Base-by-base conservation (phyloP, 2,329 filamentous ascomycete species). In the Ophiostoma ulmi region DNA sequence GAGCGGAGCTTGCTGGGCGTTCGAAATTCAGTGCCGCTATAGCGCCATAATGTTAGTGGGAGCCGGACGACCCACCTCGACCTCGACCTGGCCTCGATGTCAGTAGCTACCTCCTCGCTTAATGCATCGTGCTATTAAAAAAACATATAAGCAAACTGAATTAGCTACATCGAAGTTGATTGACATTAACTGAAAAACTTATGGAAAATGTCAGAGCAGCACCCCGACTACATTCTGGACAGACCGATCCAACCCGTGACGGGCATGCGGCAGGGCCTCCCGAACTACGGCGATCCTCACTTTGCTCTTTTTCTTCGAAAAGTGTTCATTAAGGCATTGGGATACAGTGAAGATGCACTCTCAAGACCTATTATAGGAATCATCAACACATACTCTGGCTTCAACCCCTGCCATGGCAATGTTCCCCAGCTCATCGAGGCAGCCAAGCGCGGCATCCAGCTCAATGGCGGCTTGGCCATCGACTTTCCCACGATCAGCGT, bases 391-490 rank as follows among this genome's bases (percentile, higher is more conserved):
- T 88, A 86, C 75, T 92, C 89, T 0, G 84, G 85, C 72, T 90
- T 92, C 81, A 93, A 92, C 76, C 89, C 90, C 0, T 92, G 90
- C 76, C 90, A 92, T 75, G 89, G 87, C 72, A 91, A 91, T 75
- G 83, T 89, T 1, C 89, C 89, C 0, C 89, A 91, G 77, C 85
- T 92, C 52, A 84, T 92, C 69, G 90, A 92, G 64, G 89, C 90
- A 2, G 86, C 85, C 7, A 91, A 90, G 78, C 83, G 90, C 10
- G 90, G 90, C 0, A 83, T 92, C 0, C 88, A 90, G 73, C 80
- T 91, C 0, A 83, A 81, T 66, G 90, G 90, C 2, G 90, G 89
- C 0, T 78, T 92, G 38, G 87, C 90, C 0, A 84, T 92, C 31
- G 89, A 92, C 52, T 92, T 92, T 74, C 90, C 90, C 0, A 92